Evolutionary conservation across 1,139 yeast genomes (phyloP).

Genomic region (Hyphopichia buzzinii): DNA sequence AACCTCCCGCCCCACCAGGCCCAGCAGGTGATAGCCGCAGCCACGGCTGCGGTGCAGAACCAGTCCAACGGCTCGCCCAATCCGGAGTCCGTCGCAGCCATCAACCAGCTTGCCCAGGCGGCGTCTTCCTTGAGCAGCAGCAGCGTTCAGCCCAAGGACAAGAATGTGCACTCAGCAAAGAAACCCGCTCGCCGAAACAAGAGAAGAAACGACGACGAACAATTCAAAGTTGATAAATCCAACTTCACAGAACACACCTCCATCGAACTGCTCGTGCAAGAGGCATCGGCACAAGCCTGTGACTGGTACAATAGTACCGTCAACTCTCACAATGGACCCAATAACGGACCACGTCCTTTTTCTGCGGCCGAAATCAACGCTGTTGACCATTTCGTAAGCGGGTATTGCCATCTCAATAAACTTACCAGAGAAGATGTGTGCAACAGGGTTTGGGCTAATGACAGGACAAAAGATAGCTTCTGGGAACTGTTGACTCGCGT

Average conservation of each 20-base stretch:
- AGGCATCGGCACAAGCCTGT: slow-evolving; percentile 34
- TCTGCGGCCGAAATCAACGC: slow-evolving; percentile 64
- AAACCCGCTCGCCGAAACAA: neutral
- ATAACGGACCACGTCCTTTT: slow-evolving; percentile 46
- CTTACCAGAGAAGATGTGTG: slow-evolving; percentile 69
- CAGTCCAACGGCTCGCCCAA: slow-evolving; percentile 10
- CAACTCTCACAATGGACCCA: slow-evolving; percentile 10
- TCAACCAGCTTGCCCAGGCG: slow-evolving; percentile 32
- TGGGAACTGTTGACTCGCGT: slow-evolving; percentile 83
- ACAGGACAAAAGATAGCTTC: slow-evolving; percentile 79
- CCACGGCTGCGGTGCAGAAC: slow-evolving; percentile 21
- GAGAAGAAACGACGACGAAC: slow-evolving; percentile 2
- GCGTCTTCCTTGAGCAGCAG: slow-evolving; percentile 21
- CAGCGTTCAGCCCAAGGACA: slow-evolving; percentile 10
- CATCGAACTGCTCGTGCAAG: slow-evolving; percentile 35
- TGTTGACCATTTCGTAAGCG: slow-evolving; percentile 67
- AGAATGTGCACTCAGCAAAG: slow-evolving; percentile 3
- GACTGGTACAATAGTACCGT: slow-evolving; percentile 38
- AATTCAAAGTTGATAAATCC: slow-evolving; percentile 10
- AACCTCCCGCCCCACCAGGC: slow-evolving; percentile 25
- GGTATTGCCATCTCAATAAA: slow-evolving; percentile 61
- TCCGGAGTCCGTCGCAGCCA: slow-evolving; percentile 21
- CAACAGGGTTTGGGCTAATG: slow-evolving; percentile 83
- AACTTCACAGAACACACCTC: slow-evolving; percentile 28
- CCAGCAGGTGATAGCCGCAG: slow-evolving; percentile 25